Evolutionary conservation across 1,139 yeast genomes (phyloP).

Genomic region (Saccharomyces hybrid): DNA sequence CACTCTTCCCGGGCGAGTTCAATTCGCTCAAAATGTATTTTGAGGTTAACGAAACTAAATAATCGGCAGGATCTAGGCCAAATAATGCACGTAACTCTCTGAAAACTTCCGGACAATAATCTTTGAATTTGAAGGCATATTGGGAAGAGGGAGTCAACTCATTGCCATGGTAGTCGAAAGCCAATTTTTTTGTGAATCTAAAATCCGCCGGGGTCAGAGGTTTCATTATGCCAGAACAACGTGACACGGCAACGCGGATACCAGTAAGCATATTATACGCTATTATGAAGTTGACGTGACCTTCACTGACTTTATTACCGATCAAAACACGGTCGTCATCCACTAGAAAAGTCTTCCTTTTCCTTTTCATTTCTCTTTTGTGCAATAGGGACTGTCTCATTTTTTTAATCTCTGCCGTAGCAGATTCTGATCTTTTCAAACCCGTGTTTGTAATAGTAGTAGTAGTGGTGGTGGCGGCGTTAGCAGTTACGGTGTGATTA

Average conservation of each 20-base stretch:
- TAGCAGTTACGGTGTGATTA: neutral
- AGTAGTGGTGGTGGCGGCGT: neutral
- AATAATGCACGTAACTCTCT: conserved; percentile 72
- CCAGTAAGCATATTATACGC: conserved; percentile 98
- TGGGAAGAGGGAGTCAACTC: conserved; percentile 81
- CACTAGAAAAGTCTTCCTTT: conserved; percentile 34
- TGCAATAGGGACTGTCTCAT: conserved; percentile 27
- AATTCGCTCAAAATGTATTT: conserved; percentile 86
- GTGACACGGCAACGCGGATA: conserved; percentile 86
- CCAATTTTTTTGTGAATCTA: conserved; percentile 61
- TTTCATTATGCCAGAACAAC: conserved; percentile 82
- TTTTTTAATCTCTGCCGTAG: conserved; percentile 28
- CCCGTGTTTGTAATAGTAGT: conserved; percentile 10
- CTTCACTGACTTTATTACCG: conserved; percentile 82
- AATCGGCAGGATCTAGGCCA: conserved; percentile 93
- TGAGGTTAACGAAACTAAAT: conserved; percentile 84
- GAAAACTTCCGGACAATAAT: conserved; percentile 91
- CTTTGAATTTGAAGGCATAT: conserved; percentile 94
- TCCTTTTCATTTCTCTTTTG: conserved; percentile 32
- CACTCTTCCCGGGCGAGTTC: conserved; percentile 96
- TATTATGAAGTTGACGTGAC: conserved; percentile 86
- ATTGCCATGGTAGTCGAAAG: conserved; percentile 83
- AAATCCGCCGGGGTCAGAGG: conserved; percentile 68
- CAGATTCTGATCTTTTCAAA: conserved; percentile 27
- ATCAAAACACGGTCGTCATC: conserved; percentile 58